Conservation (phyloP, 2,329 filamentous ascomycete species). For the Paecilomyces variotii region DNA sequence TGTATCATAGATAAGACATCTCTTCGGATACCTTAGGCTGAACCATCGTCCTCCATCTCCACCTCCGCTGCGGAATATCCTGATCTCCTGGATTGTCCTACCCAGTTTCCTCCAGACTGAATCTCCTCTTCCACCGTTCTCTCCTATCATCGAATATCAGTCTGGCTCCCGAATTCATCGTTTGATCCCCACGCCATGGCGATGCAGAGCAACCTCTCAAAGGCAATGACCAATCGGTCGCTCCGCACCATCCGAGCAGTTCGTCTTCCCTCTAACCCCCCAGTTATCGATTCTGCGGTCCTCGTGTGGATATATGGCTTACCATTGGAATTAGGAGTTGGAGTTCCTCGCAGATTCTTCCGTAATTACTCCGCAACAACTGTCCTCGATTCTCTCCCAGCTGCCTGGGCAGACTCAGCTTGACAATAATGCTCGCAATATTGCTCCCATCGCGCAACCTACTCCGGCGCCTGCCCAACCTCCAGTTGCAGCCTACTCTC, state of each 20-base stretch:
- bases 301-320: not conserved
- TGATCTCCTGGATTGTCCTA: not conserved
- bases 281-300: slow-evolving; percentile 7
- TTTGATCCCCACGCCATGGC: slow-evolving; percentile 19
- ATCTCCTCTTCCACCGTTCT: not conserved
- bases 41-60: not conserved
- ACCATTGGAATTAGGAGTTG: slow-evolving; percentile 58
- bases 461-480: slow-evolving; percentile 18
- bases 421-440: slow-evolving; percentile 15
- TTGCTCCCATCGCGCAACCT: slow-evolving; percentile 21
- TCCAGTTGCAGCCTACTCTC: slow-evolving; percentile 26
- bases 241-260: slow-evolving; percentile 82
- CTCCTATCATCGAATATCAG: not conserved
- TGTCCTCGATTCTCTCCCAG: slow-evolving; percentile 64
- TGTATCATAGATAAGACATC: not conserved
- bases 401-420: slow-evolving; percentile 52
- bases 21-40: not conserved
- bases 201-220: slow-evolving; percentile 25
- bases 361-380: slow-evolving; percentile 66
- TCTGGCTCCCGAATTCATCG: not conserved
- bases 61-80: not conserved
- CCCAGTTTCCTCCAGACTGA: not conserved
- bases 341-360: slow-evolving; percentile 79
- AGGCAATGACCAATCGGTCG: slow-evolving; percentile 69
- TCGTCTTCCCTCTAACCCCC: slow-evolving; percentile 23